phyloP scores from a whole-genome alignment of 169 alveolate genomes.

The Theileria sp. region DNA sequence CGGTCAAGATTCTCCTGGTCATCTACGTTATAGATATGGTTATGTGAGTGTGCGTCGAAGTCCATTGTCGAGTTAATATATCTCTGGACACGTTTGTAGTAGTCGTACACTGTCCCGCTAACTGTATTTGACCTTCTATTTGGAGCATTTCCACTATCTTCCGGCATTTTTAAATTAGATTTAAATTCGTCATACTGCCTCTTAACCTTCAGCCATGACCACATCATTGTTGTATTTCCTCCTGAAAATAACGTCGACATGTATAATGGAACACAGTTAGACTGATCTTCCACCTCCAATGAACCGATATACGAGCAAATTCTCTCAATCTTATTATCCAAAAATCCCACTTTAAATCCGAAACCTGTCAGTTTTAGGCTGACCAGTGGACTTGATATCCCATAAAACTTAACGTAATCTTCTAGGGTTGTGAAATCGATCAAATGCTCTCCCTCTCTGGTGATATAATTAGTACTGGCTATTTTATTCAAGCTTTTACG shows the following conservation, averaged over 20 bases:
- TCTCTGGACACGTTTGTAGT: constrained; percentile 20
- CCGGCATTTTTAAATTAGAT: neutral
- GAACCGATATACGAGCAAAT: constrained; percentile 49
- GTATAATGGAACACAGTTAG: constrained; percentile 57
- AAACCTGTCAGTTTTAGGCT: constrained; percentile 57
- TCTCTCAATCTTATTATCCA: constrained; percentile 28
- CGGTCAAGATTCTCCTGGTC: constrained; percentile 20
- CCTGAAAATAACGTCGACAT: constrained; percentile 50
- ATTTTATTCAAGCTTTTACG: neutral
- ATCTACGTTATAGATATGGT: constrained; percentile 14
- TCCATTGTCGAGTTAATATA: constrained; percentile 31
- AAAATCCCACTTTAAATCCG: constrained; percentile 26
- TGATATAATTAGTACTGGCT: neutral
- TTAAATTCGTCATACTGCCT: constrained; percentile 34
- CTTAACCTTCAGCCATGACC: constrained; percentile 65
- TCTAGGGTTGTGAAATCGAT: neutral
- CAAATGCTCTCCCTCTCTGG: neutral
- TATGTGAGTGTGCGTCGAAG: constrained; percentile 19
- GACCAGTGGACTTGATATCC: constrained; percentile 47
- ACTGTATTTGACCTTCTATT: constrained; percentile 6
- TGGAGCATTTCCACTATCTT: neutral
- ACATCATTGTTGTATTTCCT: constrained; percentile 50
- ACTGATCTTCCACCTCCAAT: constrained; percentile 61
- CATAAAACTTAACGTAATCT: constrained; percentile 24
- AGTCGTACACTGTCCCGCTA: neutral